Base-by-base conservation (phyloP, 192 early-diverging fungal species). In the Entrophospora sp. region DNA sequence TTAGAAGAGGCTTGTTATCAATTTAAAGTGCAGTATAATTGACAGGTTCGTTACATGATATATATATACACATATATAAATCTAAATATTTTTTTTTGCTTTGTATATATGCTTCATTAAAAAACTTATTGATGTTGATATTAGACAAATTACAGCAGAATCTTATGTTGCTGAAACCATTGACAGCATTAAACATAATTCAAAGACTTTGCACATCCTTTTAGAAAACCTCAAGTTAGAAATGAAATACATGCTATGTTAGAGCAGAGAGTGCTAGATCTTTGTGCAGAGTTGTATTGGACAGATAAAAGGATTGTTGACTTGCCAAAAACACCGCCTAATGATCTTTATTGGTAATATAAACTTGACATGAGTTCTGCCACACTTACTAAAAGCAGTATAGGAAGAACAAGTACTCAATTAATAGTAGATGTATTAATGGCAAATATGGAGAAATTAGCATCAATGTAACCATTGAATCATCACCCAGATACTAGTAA, bases 1-100 rank as follows among this genome's bases (percentile, higher is more conserved):
- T 80, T 98, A 40, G 94, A 97, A 55, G 95, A 98, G 75, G 85
- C 95, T 10, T 83, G 87, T 13, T 98, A 98, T 73, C 93, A 97
- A 79, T 95, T 95, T 80, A 98, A 98, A 75, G 96, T 98, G 10
- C 92, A 94, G 49, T 98, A 97, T 83, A 97, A 97, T n/a, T 64
- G 96, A 98, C 75, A 88, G 93, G 63, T 81, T 86, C 27, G 44
- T 49, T 14, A 32, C n/a, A n/a, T n/a, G n/a, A n/a, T n/a, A n/a
- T n/a, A n/a, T n/a, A n/a, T n/a, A n/a, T n/a, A n/a, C n/a, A n/a
- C n/a, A n/a, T n/a, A n/a, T n/a, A n/a, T n/a, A n/a, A n/a, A n/a
- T n/a, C n/a, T n/a, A n/a, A n/a, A n/a, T n/a, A n/a, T n/a, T n/a
- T n/a, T n/a, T n/a, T n/a, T n/a, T n/a, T n/a, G n/a, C n/a, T n/a